Percentiles rank a stretch among this genome's conserved stretches.
phyloP scores from a whole-genome alignment of 306 rosid species.

The Fragaria iinumae region DNA sequence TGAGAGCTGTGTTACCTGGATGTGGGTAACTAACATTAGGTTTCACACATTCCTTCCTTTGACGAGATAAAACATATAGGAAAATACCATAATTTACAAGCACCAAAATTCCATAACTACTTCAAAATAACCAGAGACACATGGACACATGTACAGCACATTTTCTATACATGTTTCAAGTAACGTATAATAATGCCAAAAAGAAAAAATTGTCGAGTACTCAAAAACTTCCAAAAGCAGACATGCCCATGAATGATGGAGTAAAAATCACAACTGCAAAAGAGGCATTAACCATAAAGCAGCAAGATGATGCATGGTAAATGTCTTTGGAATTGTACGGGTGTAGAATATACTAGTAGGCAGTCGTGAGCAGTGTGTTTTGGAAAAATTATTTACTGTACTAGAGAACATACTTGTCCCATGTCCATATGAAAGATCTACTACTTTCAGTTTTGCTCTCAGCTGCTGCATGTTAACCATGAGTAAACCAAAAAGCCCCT shows the following conservation, averaged over 20 bases:
- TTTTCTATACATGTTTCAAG: neutral
- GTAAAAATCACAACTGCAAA: neutral
- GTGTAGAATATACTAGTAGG: neutral
- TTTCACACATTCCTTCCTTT: slow-evolving; percentile 17
- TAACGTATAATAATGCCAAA: neutral
- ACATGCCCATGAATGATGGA: neutral
- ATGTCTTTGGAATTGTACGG: neutral
- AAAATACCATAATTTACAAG: neutral
- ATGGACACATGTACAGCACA: neutral
- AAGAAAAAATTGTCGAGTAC: neutral
- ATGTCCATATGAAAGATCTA: slow-evolving; percentile 68
- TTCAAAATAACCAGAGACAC: neutral
- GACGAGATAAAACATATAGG: neutral
- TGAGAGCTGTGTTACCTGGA: slow-evolving; percentile 85
- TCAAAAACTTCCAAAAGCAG: neutral
- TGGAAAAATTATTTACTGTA: neutral
- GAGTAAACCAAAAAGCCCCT: slow-evolving; percentile 73
- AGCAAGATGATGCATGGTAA: neutral
- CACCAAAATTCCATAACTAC: neutral
- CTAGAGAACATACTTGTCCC: slow-evolving; percentile 61
- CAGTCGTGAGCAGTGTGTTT: neutral
- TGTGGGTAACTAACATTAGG: slow-evolving; percentile 25
- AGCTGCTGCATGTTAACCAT: slow-evolving; percentile 76
- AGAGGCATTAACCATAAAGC: neutral
- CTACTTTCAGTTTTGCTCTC: slow-evolving; percentile 72